Evolutionary conservation across 352 stramenopile species (phyloP).

Genomic region (Phytophthora pisi): DNA sequence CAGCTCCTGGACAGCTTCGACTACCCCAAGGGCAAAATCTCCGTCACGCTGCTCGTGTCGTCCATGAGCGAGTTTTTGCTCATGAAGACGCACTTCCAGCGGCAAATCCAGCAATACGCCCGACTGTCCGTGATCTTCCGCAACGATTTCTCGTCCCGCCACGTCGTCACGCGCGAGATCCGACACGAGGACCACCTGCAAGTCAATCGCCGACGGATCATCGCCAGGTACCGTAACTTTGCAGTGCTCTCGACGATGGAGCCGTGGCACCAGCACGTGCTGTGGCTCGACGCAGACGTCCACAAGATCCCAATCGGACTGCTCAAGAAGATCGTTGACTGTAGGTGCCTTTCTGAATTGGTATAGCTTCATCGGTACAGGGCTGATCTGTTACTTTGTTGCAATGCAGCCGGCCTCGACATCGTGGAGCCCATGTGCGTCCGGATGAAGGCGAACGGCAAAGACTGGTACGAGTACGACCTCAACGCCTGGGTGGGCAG

Average conservation of each 20-base stretch:
- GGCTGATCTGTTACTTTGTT: neutral
- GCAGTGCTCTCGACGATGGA: conserved; percentile 42
- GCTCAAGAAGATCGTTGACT: conserved; percentile 40
- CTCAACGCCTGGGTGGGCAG: conserved; percentile 30
- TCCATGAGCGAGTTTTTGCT: conserved; percentile 31
- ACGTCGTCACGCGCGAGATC: conserved; percentile 23
- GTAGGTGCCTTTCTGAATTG: conserved; percentile 7
- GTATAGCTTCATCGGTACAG: neutral
- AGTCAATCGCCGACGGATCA: conserved; percentile 29
- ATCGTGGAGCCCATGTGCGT: conserved; percentile 36
- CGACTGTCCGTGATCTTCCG: conserved; percentile 41
- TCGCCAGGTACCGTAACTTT: conserved; percentile 52
- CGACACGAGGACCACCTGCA: conserved; percentile 39
- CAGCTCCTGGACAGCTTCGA: conserved; percentile 32
- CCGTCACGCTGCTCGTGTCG: conserved; percentile 42
- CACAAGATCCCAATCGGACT: conserved; percentile 30
- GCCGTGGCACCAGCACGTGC: conserved; percentile 40
- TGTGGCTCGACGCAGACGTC: conserved; percentile 49
- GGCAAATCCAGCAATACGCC: conserved; percentile 20
- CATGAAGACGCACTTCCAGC: conserved; percentile 13
- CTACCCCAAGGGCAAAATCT: conserved; percentile 34
- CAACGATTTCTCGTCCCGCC: conserved; percentile 31
- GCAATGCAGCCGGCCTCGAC: conserved; percentile 24
- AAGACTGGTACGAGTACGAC: conserved; percentile 35
- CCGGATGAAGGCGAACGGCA: conserved; percentile 18